These are phyloP conservation scores for Phaseolus coccineus DNA, from an alignment of 331 rosid genomes.

Conservation along the genomic window DNA sequence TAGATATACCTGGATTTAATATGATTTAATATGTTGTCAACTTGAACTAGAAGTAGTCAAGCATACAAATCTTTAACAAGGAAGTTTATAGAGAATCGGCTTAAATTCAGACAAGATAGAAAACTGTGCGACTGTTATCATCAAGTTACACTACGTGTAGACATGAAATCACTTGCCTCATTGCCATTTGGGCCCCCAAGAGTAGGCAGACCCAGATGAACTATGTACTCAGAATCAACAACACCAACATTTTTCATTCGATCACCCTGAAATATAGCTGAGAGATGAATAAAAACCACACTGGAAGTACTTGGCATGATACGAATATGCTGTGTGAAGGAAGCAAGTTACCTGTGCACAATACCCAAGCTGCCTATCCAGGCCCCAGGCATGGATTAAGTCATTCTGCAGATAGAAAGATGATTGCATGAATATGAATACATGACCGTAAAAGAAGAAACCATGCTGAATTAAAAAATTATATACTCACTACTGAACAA, in stretches of 20 bases:
- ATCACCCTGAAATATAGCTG: slow-evolving; percentile 73
- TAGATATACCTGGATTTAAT: slow-evolving; percentile 41
- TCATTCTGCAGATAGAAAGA: slow-evolving; percentile 74
- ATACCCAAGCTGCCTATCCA: slow-evolving; percentile 88
- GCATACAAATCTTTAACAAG: background rate
- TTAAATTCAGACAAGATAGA: background rate
- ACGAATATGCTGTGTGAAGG: slow-evolving; percentile 19
- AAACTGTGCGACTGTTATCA: slow-evolving; percentile 1
- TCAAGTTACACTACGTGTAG: background rate
- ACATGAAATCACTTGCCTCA: slow-evolving; percentile 49
- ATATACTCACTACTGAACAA: background rate
- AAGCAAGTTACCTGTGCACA: slow-evolving; percentile 80
- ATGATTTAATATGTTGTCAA: slow-evolving; percentile 58
- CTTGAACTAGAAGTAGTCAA: slow-evolving; percentile 3
- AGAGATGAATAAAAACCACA: slow-evolving; percentile 38
- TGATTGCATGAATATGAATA: background rate
- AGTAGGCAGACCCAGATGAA: slow-evolving; percentile 91
- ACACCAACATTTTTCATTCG: slow-evolving; percentile 77
- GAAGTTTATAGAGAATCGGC: slow-evolving; percentile 2
- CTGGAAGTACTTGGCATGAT: slow-evolving; percentile 12
- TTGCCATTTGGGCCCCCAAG: slow-evolving; percentile 70
- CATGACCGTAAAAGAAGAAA: slow-evolving; percentile 24
- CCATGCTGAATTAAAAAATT: background rate
- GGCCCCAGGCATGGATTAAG: slow-evolving; percentile 96
- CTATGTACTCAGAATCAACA: slow-evolving; percentile 85